Evolutionary conservation across 768 basidiomycete genomes (phyloP), one percentile per base, ranked within the genome.

Genomic region (Crepidotus variabilis): DNA sequence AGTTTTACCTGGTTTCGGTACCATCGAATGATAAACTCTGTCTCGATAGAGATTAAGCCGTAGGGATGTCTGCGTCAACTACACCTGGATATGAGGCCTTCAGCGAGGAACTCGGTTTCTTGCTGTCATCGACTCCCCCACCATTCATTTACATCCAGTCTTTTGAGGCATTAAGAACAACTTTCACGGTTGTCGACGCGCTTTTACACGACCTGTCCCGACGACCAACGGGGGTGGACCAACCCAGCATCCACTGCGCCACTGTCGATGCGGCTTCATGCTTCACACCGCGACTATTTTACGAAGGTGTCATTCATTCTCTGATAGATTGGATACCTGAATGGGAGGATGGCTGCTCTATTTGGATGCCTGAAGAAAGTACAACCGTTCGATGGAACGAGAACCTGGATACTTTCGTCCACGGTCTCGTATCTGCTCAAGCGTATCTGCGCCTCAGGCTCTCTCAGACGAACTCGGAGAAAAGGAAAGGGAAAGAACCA

Each of bases 121-220:
- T 79, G 14, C 55, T 79, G 18, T 69, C 73, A 6, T 67, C 66
- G 1, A 69, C 65, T 47, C 79, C 85, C 7, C 86, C 87, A 1
- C 78, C 84, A 0, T 91, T 89, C 69, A 77, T 91, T 58, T 88
- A 82, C 65, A 65, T 91, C 43, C 80, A 84, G 52, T 86, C 90
- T 67, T 69, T 82, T 0, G 71, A 72, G 52, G 77, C 83, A 5
- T 67, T 78, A 6, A 73, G 76, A 36, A 68, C 79, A 23, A 81
- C 84, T 0, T 61, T 76, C 22, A 66, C 67, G 1, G 76, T 81
- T n/a, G 58, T 86, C 34, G 65, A 71, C 34, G 62, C 71, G 34
- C 58, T 77, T 13, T 68, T 82, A 33, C 59, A 66, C 55, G 53
- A 65, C 8, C 39, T 67, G 48, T 61, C 63, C n/a, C 54, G 58